Evolutionary conservation across 2,329 filamentous ascomycete genomes (phyloP), one percentile per base, ranked within the genome.

Genomic region (Neofusicoccum laricinum): DNA sequence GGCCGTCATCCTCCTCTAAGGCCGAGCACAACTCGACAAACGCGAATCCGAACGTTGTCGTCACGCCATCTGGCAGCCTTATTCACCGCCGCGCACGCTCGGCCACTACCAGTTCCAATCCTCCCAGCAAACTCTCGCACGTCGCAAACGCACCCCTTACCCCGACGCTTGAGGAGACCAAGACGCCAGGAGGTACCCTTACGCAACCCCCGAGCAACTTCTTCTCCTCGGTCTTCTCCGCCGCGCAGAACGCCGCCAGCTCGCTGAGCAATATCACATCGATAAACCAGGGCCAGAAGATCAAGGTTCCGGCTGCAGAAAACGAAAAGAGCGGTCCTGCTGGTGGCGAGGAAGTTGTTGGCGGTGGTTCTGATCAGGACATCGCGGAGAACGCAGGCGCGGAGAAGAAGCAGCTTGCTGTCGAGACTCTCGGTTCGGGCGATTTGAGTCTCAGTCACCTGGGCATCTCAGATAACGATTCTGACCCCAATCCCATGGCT

Each of bases 141-240:
- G 68, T 84, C 85, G 63, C 87, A 85, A 67, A 71, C 45, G 71
- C 74, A 15, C 90, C 93, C 8, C 81, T 95, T 61, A 91, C 93
- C 2, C 91, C 93, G 7, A 90, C 89, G 0, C 82, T 86, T 41
- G 93, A 97, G 75, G 88, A 88, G 70, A 73, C 80, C n/a, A 87
- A 86, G 66, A 82, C 85, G 70, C 71, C 86, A 38, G 81, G 85
- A 34, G 84, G 86, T 63, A 81, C 85, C 51, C 75, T 81, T n/a
- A 77, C 78, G 34, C 73, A 75, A 43, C 79, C 77, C 36, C 77
- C 78, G 57, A 76, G 76, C 41, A 89, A 93, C 0, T 98, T 99
- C 80, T 98, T 99, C 78, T 96, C 92, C 4, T 93, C 91, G 30
- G 91, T 99, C 73, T 87, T 99, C 68, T 94, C 92, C 45, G 94